A percentile compares a stretch with the other conserved stretches of the same genome.
phyloP scores from a whole-genome alignment of 331 rosid genomes.

The Quercus lobata region DNA sequence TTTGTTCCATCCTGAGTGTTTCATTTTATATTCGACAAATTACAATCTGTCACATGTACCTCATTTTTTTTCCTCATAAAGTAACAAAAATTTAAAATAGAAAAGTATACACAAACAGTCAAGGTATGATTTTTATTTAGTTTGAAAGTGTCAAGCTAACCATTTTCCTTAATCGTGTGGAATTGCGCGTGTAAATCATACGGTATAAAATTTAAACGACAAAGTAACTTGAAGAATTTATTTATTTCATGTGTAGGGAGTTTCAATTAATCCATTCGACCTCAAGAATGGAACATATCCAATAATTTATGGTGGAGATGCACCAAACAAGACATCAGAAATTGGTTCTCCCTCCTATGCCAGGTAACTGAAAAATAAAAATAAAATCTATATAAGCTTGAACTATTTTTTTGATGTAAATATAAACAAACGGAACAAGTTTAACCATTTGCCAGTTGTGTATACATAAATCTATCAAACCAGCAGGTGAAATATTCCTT shows the following conservation, averaged over 20 bases:
- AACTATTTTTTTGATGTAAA: neutral
- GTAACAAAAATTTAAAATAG: too few species aligned
- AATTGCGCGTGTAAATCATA: neutral
- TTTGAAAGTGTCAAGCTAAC: neutral
- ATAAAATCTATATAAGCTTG: too few species aligned
- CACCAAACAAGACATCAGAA: conserved; percentile 28
- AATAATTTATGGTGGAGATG: conserved; percentile 32
- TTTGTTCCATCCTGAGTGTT: too few species aligned
- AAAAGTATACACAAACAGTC: too few species aligned
- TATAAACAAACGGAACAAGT: neutral
- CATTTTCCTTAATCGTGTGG: neutral
- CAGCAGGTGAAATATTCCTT: too few species aligned
- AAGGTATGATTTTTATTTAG: neutral
- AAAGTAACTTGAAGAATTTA: neutral
- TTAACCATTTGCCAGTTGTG: neutral
- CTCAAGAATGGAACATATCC: conserved; percentile 23
- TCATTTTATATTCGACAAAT: too few species aligned
- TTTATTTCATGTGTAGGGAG: conserved; percentile 19
- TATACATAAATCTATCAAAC: too few species aligned
- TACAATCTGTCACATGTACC: too few species aligned
- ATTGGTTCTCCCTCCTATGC: neutral
- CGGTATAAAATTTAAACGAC: neutral
- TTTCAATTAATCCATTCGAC: conserved; percentile 38
- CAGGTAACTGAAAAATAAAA: conserved; percentile 24
- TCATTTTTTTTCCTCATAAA: too few species aligned